Evolutionary conservation across 2,329 filamentous ascomycete genomes (phyloP), one percentile per base, ranked within the genome.

Genomic region (Lecanicillium sp.): DNA sequence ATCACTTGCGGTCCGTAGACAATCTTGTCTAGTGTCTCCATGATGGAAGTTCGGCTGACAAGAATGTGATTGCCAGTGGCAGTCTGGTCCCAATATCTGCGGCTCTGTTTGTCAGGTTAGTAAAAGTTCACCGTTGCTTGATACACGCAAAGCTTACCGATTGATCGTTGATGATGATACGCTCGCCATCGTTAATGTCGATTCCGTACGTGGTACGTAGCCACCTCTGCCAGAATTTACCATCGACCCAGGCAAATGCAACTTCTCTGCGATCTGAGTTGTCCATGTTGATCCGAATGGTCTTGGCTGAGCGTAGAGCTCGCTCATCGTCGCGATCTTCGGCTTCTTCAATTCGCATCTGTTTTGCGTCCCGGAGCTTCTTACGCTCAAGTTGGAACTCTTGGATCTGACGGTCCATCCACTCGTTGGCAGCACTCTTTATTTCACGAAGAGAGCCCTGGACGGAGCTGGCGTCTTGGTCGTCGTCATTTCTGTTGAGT

Each of bases 141-240:
- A n/a, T n/a, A n/a, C n/a, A n/a, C n/a, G n/a, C n/a, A n/a, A n/a
- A 43, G 71, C 85, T 83, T 70, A 94, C 88, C 60, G 94, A 88
- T 69, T 96, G 86, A 52, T 98, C 92, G 50, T 95, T 95, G 64
- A 98, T 92, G 43, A 98, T 83, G 40, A 98, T 85, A 45, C 86
- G 79, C 60, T 96, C 92, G 34, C 90, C 89, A 45, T 92, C 80
- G 54, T 75, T 80, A 44, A 92, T 80, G 51, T 94, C 85, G 49
- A 96, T 83, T 39, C 90, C 90, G 55, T 94, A 98, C 0, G 90
- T 95, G n/a, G 83, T 89, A 49, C 83, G 76, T 47, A 98, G 78
- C 92, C 92, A 98, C 45, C 90, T 78, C 62, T 96, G 89, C 92
- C 92, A 98, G 61, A 96, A 96, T 7, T 86, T 77, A 36, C 89